A percentile compares a stretch with the other conserved stretches of the same genome.
These are phyloP conservation scores for Fraxinus excelsior DNA, from an alignment of 257 asterid species.

Conservation along the genomic window DNA sequence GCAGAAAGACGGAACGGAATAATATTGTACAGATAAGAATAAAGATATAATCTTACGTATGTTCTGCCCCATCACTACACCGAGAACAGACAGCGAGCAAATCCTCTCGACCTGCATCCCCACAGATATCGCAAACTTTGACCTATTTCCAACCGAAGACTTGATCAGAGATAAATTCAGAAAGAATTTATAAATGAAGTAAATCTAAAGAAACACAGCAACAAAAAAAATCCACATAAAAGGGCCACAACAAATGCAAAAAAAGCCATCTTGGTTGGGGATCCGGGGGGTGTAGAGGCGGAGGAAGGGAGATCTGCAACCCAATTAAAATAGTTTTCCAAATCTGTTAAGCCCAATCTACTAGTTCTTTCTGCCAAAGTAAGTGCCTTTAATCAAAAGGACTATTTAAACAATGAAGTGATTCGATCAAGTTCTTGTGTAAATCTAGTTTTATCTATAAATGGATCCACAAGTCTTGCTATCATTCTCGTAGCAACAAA, in stretches of 20 bases:
- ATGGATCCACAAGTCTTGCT: neutral
- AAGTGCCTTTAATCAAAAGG: neutral
- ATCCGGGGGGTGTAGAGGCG: neutral
- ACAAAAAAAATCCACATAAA: neutral
- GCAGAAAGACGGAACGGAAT: conserved; percentile 6
- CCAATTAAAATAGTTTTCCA: neutral
- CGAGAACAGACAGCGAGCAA: conserved; percentile 82
- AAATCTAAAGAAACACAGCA: neutral
- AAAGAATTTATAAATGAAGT: neutral
- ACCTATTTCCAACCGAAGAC: conserved; percentile 54
- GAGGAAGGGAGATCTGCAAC: neutral
- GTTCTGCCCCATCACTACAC: conserved; percentile 97
- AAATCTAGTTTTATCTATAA: neutral
- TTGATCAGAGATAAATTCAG: conserved; percentile 12
- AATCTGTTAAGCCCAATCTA: neutral
- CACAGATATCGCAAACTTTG: conserved; percentile 96
- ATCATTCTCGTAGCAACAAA: neutral
- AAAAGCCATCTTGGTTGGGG: neutral
- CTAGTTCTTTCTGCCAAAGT: neutral
- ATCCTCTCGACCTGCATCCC: conserved; percentile 93
- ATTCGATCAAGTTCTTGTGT: neutral
- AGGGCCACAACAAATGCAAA: neutral
- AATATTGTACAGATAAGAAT: neutral
- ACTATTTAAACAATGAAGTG: neutral
- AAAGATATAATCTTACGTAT: conserved; percentile 59